Evolutionary conservation across 257 asterid genomes (phyloP).

Genomic region (Jacaranda mimosifolia): DNA sequence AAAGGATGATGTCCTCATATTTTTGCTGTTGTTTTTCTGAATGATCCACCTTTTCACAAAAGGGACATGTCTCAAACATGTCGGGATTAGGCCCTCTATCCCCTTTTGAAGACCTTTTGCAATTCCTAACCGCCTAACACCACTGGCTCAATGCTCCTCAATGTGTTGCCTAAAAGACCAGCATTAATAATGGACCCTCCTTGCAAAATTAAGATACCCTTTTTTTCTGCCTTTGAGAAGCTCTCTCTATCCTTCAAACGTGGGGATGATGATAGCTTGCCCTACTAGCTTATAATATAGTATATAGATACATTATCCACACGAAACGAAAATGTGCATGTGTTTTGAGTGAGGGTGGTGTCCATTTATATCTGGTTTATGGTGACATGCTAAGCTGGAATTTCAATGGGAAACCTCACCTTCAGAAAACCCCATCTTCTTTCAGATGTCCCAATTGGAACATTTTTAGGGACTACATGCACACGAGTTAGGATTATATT

Average conservation of each 20-base stretch:
- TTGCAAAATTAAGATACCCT: background rate
- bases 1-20: constrained; percentile 24
- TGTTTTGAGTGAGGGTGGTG: background rate
- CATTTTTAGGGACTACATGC: no score
- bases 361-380: no score
- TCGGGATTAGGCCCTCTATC: constrained; percentile 48
- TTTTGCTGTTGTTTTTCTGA: background rate
- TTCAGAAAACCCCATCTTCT: no score
- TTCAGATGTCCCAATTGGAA: no score
- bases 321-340: background rate
- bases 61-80: constrained; percentile 85
- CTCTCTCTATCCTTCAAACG: constrained; percentile 11
- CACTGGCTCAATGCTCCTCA: constrained; percentile 42
- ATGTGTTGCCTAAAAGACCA: constrained; percentile 42
- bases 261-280: constrained; percentile 15
- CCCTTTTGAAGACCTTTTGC: background rate
- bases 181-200: constrained; percentile 37
- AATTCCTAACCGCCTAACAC: constrained; percentile 34
- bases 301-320: background rate
- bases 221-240: background rate
- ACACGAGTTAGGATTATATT: no score
- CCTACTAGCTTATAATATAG: background rate
- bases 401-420: no score
- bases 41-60: constrained; percentile 34
- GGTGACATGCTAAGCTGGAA: no score